Evolutionary conservation across 2,329 filamentous ascomycete species (phyloP), one percentile per base, ranked within the genome.

Genomic region (Thielaviopsis cerberus): DNA sequence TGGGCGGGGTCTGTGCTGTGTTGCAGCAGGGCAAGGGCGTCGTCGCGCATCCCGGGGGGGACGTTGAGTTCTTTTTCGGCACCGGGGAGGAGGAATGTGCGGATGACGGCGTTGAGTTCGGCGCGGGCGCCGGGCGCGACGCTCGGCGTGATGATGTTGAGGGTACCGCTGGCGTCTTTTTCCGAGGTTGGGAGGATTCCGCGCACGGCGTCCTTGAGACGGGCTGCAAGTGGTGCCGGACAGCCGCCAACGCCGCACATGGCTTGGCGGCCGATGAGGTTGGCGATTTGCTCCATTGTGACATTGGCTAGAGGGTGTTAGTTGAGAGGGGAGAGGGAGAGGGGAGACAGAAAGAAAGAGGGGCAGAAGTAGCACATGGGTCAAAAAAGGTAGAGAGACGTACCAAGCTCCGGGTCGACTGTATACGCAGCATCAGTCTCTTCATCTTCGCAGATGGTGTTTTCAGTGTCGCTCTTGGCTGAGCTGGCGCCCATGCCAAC

Each of bases 11-110:
- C 68, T 0, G 67, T 66, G 5, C 69, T 69, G 5, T 62, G 62
- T 22, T 67, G 64, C 15, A 75, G 66, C 4, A 64, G 67, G 25
- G 64, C 59, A 8, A 75, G 68, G 13, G 69, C 71, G 5, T 68
- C 62, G 45, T 67, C 66, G 45, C 73, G 72, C 61, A 75, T 69
- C 1, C 67, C 60, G 0, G 70, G 67, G 3, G 73, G 72, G 59
- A 76, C 71, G 64, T 76, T 76, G 59, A 76, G 69, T 61, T 76
- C 73, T 63, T 74, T 75, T 51, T 70, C 67, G 1, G 71, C 65
- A 6, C 67, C 68, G 1, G 72, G 70, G 15, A 68, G 53, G 11
- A 76, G 68, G 61, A 72, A 76, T 1, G 69, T 68, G 27, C 67
- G 63, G 63, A 70, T 66, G 54, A 75, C 67, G 54, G 70, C 70